These are phyloP conservation scores for Hericium coralloides DNA, from an alignment of 768 basidiomycete species.

Conservation along the genomic window DNA sequence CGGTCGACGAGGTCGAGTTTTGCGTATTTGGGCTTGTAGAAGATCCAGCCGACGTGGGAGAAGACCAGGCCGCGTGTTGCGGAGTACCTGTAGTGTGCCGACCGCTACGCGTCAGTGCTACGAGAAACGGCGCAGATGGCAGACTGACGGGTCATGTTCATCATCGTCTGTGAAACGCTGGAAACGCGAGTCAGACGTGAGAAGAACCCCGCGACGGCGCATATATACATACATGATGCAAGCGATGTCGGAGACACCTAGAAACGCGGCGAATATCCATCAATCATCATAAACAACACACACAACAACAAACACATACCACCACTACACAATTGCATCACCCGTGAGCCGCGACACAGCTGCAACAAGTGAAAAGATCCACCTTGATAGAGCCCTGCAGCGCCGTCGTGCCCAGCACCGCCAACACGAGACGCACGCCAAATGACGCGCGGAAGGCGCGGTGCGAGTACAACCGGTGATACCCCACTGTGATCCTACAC, in stretches of 20 bases:
- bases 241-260: slow-evolving; percentile 64
- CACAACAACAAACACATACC: slow-evolving; percentile 3
- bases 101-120: neutral
- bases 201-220: neutral
- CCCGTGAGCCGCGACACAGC: too few relatives aligned
- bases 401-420: slow-evolving; percentile 59
- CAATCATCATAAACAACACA: neutral
- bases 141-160: slow-evolving; percentile 49
- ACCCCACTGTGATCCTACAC: slow-evolving; percentile 61
- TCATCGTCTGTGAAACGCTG: slow-evolving; percentile 68
- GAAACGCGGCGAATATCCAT: slow-evolving; percentile 41
- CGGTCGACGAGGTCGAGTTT: slow-evolving; percentile 55
- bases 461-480: slow-evolving; percentile 76
- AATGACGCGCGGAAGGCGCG: slow-evolving; percentile 53
- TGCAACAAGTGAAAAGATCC: neutral
- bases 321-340: slow-evolving; percentile 7
- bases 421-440: slow-evolving; percentile 47
- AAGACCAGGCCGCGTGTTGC: slow-evolving; percentile 67
- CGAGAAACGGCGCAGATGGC: neutral
- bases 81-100: slow-evolving; percentile 49
- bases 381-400: slow-evolving; percentile 80
- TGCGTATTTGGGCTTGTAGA: slow-evolving; percentile 62
- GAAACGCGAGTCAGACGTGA: neutral
- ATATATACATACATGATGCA: slow-evolving; percentile 53
- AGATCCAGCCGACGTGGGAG: slow-evolving; percentile 84